phyloP scores from a whole-genome alignment of 352 stramenopile genomes.

The Phytophthora sojae region DNA sequence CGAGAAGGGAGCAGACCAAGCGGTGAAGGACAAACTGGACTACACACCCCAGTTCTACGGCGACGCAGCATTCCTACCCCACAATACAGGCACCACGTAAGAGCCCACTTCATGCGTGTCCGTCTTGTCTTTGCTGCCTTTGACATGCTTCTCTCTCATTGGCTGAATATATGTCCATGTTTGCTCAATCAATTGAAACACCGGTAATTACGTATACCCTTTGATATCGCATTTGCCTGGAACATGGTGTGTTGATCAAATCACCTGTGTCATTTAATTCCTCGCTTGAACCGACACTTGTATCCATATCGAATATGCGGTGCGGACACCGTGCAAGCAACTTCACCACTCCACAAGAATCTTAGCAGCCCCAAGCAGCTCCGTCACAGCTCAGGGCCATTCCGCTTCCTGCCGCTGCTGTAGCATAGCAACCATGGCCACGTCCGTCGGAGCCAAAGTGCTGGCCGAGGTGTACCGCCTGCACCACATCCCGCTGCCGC shows the following conservation, averaged over 20 bases:
- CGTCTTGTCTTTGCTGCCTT: neutral
- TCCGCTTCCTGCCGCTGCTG: neutral
- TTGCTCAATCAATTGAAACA: no score
- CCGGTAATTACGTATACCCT: no score
- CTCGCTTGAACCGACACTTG: no score
- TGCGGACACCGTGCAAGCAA: no score
- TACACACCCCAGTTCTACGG: slow-evolving; percentile 39
- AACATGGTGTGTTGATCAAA: no score
- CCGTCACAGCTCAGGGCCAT: neutral
- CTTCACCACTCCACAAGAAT: slow-evolving; percentile 12
- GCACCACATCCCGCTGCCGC: slow-evolving; percentile 81
- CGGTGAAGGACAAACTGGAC: slow-evolving; percentile 48
- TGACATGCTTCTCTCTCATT: neutral
- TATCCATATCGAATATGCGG: no score
- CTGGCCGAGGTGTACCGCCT: slow-evolving; percentile 85
- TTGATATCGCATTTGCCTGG: no score
- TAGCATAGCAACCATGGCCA: slow-evolving; percentile 29
- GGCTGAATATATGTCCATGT: neutral
- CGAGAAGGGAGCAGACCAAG: slow-evolving; percentile 40
- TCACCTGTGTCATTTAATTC: no score
- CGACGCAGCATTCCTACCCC: slow-evolving; percentile 2
- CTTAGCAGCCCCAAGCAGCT: neutral
- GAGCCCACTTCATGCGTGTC: slow-evolving; percentile 14
- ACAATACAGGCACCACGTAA: neutral
- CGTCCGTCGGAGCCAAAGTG: slow-evolving; percentile 63